Conservation (phyloP, 1,284 basidiomycete genomes). For the Nidula niveotomentosa region DNA sequence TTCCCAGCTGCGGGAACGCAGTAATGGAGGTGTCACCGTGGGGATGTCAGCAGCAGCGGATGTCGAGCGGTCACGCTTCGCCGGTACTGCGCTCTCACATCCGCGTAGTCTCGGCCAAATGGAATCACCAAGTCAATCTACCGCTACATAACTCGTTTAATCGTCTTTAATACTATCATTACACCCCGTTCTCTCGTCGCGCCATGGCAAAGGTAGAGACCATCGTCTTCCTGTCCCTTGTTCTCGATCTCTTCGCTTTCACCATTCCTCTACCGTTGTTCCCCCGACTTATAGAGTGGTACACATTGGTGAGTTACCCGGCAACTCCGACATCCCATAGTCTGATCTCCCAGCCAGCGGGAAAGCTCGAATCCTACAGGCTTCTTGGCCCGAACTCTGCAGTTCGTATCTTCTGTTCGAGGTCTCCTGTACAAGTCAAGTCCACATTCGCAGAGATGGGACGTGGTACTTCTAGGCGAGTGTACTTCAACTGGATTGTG, state of each 20-base stretch:
- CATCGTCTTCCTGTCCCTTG: conserved; percentile 80
- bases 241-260: conserved; percentile 89
- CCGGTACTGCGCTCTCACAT: too few relatives aligned
- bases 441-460: conserved; percentile 72
- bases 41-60: too few relatives aligned
- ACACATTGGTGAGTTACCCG: conserved; percentile 57
- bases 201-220: conserved; percentile 68
- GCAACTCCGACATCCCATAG: not conserved
- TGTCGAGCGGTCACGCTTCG: too few relatives aligned
- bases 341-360: conserved; percentile 42
- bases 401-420: conserved; percentile 62
- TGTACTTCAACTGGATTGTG: too few relatives aligned
- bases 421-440: conserved; percentile 58
- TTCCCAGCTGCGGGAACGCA: too few relatives aligned
- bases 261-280: conserved; percentile 95
- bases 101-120: too few relatives aligned
- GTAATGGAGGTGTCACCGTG: too few relatives aligned
- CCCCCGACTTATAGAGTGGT: conserved; percentile 89
- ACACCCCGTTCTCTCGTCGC: not conserved
- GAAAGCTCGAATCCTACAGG: conserved; percentile 69
- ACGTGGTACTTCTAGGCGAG: conserved; percentile 77
- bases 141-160: too few relatives aligned
- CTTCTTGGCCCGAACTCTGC: conserved; percentile 69
- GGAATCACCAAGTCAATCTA: too few relatives aligned
- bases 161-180: not conserved